Percentiles rank a stretch among this genome's conserved stretches.
phyloP scores from a whole-genome alignment of 2,329 filamentous ascomycete species.

The Aspergillus piperis region DNA sequence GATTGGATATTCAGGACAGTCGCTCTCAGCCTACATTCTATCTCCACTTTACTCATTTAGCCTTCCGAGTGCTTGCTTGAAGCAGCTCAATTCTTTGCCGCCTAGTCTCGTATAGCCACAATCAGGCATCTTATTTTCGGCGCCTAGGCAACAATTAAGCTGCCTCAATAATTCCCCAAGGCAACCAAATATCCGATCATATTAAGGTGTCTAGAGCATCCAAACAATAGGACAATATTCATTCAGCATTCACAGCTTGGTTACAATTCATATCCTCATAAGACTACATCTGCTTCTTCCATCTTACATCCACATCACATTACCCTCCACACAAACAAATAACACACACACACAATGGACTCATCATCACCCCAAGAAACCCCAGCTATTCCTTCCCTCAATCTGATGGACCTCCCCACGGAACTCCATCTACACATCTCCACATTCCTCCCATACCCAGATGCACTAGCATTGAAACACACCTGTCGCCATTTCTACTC shows the following conservation, averaged over 20 bases:
- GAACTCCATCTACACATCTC: conserved; percentile 69
- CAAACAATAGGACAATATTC: not conserved
- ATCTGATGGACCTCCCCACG: conserved; percentile 59
- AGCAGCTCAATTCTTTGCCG: conserved; percentile 3
- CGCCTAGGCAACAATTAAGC: conserved; percentile 2
- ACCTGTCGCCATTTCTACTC: conserved; percentile 63
- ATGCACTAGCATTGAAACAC: conserved; percentile 71
- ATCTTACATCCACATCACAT: not conserved
- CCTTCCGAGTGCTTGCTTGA: not conserved
- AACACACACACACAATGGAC: conserved; percentile 4
- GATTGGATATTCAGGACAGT: not conserved
- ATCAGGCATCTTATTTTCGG: not conserved
- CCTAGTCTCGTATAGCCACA: conserved; percentile 8
- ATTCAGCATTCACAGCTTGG: not conserved
- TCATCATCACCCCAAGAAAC: not conserved
- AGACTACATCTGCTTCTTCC: not conserved
- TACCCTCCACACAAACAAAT: not conserved
- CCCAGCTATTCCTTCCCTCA: conserved; percentile 6
- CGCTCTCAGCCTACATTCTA: not conserved
- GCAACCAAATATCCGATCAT: not conserved
- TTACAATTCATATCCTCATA: not conserved
- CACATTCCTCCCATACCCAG: conserved; percentile 65
- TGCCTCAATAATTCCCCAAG: not conserved
- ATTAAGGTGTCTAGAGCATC: not conserved
- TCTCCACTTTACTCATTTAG: not conserved